phyloP scores from a whole-genome alignment of 2,329 filamentous ascomycete genomes.

The Diaporthe sp. region DNA sequence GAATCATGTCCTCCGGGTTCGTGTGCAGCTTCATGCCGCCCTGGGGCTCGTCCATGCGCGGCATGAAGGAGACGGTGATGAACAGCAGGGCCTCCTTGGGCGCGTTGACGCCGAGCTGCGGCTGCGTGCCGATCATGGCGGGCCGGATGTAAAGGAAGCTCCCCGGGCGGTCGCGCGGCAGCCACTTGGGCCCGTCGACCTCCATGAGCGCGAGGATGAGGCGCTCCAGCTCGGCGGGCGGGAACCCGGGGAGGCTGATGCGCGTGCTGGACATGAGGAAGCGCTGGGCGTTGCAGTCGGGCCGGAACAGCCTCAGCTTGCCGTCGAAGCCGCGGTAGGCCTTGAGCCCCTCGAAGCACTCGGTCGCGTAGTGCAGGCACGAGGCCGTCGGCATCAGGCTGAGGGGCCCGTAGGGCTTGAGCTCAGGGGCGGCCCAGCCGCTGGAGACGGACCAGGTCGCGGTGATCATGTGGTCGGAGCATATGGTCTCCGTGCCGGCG shows the following conservation, averaged over 20 bases:
- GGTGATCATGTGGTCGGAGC: constrained; percentile 92
- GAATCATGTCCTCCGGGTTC: constrained; percentile 83
- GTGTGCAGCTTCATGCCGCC: constrained; percentile 82
- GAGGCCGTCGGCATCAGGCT: constrained; percentile 85
- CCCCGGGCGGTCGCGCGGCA: constrained; percentile 77
- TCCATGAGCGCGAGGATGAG: constrained; percentile 80
- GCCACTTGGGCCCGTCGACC: constrained; percentile 83
- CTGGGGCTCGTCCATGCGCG: constrained; percentile 63
- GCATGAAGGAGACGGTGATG: constrained; percentile 79
- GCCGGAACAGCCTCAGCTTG: constrained; percentile 82
- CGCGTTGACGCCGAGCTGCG: constrained; percentile 83
- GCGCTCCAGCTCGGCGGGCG: constrained; percentile 78
- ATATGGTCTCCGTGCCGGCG: constrained; percentile 65
- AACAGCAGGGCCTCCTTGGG: constrained; percentile 91
- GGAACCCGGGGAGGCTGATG: constrained; percentile 82
- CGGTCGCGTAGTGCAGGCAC: constrained; percentile 88
- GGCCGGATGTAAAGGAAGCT: constrained; percentile 88
- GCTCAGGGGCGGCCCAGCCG: constrained; percentile 81
- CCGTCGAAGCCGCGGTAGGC: constrained; percentile 84
- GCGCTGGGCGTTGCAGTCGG: constrained; percentile 78
- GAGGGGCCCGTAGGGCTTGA: constrained; percentile 83
- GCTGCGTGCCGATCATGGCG: constrained; percentile 86
- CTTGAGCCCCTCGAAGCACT: constrained; percentile 91
- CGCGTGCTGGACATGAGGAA: constrained; percentile 72
- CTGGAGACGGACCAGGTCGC: constrained; percentile 73